phyloP scores from a whole-genome alignment of 768 basidiomycete genomes.

The Mycena rosella region DNA sequence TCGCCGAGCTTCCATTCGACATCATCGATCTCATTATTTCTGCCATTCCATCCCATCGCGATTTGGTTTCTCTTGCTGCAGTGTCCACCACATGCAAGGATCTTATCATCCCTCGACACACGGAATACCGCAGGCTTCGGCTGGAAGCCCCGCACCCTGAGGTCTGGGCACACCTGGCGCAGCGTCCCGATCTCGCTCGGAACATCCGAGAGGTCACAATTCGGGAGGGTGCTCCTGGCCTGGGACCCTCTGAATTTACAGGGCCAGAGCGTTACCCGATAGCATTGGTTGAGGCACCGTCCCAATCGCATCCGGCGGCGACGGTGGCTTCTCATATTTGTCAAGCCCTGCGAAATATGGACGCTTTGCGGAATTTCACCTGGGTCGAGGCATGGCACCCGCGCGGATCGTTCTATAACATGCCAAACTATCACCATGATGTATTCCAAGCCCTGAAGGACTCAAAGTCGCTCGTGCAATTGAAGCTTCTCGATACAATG shows the following conservation, averaged over 20 bases:
- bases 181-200: constrained; percentile 41
- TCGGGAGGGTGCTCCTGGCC: background rate
- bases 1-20: constrained; percentile 25
- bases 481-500: constrained; percentile 15
- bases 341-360: constrained; percentile 29
- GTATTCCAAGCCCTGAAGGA: constrained; percentile 17
- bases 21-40: constrained; percentile 23
- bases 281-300: constrained; percentile 13
- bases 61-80: constrained; percentile 31
- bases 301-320: background rate
- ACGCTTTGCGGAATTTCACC: constrained; percentile 18
- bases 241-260: background rate
- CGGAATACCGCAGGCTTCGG: constrained; percentile 42
- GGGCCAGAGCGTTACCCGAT: constrained; percentile 26
- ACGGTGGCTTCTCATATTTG: constrained; percentile 15
- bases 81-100: constrained; percentile 22
- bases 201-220: constrained; percentile 37
- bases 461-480: constrained; percentile 15
- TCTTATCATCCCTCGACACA: constrained; percentile 42
- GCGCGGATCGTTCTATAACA: background rate
- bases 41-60: constrained; percentile 15
- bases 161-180: constrained; percentile 43
- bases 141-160: constrained; percentile 26
- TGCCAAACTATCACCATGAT: constrained; percentile 2
- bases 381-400: constrained; percentile 23